These are phyloP conservation scores for Colletotrichum abscissum DNA, from an alignment of 2,329 filamentous ascomycete genomes.

Conservation along the genomic window DNA sequence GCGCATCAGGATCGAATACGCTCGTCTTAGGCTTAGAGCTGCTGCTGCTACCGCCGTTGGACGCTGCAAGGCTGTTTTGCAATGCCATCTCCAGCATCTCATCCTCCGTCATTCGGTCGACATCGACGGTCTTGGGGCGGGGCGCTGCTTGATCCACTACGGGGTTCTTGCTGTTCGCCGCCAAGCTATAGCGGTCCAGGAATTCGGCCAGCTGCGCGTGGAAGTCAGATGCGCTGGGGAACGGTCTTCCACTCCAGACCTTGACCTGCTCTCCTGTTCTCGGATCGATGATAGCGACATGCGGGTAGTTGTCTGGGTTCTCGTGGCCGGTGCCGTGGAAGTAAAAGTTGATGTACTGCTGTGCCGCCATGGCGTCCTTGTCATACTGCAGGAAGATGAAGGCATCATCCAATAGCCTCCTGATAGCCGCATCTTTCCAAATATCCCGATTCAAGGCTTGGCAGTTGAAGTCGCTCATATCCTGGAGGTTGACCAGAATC, in stretches of 20 bases:
- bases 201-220: conserved; percentile 94
- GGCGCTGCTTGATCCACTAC: conserved; percentile 83
- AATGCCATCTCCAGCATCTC: conserved; percentile 97
- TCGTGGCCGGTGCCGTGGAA: conserved; percentile 78
- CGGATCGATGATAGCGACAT: conserved; percentile 95
- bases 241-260: conserved; percentile 88
- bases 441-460: conserved; percentile 94
- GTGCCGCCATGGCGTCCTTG: conserved; percentile 82
- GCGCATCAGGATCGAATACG: conserved; percentile 84
- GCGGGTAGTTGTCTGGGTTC: conserved; percentile 89
- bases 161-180: conserved; percentile 89
- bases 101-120: conserved; percentile 93
- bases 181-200: conserved; percentile 94
- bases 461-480: conserved; percentile 92
- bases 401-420: conserved; percentile 86
- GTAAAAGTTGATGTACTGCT: conserved; percentile 91
- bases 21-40: conserved; percentile 57
- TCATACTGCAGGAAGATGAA: conserved; percentile 97
- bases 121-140: conserved; percentile 75
- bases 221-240: conserved; percentile 82
- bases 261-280: conserved; percentile 98
- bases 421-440: conserved; percentile 88
- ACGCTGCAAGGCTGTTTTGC: conserved; percentile 82
- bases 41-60: conserved; percentile 45
- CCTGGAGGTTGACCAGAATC: conserved; percentile 95